phyloP scores from a whole-genome alignment of 2,329 filamentous ascomycete species.

The Pyrenophora tritici-repentis region DNA sequence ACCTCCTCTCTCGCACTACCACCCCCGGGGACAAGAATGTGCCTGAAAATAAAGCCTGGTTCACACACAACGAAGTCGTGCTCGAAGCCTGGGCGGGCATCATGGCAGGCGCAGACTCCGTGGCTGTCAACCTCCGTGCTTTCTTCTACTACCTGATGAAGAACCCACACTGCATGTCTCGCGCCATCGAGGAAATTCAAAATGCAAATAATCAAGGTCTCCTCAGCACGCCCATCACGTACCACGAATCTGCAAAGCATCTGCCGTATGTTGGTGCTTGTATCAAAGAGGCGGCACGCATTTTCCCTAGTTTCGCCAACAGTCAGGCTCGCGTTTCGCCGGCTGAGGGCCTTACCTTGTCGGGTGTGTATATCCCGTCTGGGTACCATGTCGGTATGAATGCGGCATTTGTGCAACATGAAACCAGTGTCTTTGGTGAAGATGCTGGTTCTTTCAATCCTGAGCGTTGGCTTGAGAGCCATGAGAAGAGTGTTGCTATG shows the following conservation, averaged over 20 bases:
- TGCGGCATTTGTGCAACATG: conserved; percentile 43
- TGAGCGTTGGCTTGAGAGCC: conserved; percentile 53
- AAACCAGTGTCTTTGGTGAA: conserved; percentile 51
- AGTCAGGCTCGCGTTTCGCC: conserved; percentile 38
- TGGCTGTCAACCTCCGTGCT: conserved; percentile 38
- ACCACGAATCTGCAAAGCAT: conserved; percentile 21
- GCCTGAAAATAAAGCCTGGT: conserved; percentile 31
- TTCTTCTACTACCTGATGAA: conserved; percentile 48
- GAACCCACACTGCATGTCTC: conserved; percentile 28
- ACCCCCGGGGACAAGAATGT: conserved; percentile 20
- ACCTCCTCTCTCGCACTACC: conserved; percentile 18
- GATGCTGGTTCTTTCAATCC: conserved; percentile 55
- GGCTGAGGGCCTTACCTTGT: conserved; percentile 18
- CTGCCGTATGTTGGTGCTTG: conserved; percentile 38
- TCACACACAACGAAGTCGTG: conserved; percentile 36
- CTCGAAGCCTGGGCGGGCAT: conserved; percentile 36
- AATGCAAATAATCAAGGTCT: conserved; percentile 8
- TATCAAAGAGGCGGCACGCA: conserved; percentile 37
- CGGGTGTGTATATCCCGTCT: conserved; percentile 38
- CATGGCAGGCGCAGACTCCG: conserved; percentile 47
- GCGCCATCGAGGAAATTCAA: conserved; percentile 25
- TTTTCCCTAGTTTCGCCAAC: conserved; percentile 21
- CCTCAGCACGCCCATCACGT: conserved; percentile 25
- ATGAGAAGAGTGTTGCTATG: conserved; percentile 19
- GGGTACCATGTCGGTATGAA: conserved; percentile 45